phyloP scores from a whole-genome alignment of 2,329 filamentous ascomycete genomes.

The Clarireedia homoeocarpa region DNA sequence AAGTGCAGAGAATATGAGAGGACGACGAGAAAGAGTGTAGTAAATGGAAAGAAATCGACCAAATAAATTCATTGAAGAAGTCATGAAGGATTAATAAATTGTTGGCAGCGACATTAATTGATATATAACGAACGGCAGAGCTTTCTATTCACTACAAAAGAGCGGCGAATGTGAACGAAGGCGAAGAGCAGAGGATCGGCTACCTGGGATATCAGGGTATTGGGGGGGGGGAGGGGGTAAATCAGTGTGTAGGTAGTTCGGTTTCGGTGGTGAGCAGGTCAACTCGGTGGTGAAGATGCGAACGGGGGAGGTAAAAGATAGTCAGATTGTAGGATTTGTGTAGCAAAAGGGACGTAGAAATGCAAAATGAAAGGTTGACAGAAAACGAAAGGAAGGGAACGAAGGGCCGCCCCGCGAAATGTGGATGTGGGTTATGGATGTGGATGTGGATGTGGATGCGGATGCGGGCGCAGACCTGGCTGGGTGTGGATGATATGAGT shows the following conservation, averaged over 20 bases:
- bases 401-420: conserved; percentile 3
- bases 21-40: neutral
- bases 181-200: neutral
- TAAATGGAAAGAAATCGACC: conserved; percentile 13
- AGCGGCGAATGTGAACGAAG: neutral
- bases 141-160: neutral
- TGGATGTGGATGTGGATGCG: too few species aligned
- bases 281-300: neutral
- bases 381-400: neutral
- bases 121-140: neutral
- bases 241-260: neutral
- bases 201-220: neutral
- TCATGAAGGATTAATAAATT: conserved; percentile 24
- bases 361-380: conserved; percentile 3
- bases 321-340: neutral
- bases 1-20: neutral
- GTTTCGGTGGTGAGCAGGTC: neutral
- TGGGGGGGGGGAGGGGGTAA: neutral
- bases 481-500: neutral
- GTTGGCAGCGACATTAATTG: neutral
- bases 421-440: neutral
- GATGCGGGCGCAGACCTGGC: too few species aligned
- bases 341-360: neutral
- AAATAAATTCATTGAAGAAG: conserved; percentile 8
- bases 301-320: neutral